Base-by-base conservation (phyloP, 495 filamentous ascomycete genomes). In the Ramalina intermedia region DNA sequence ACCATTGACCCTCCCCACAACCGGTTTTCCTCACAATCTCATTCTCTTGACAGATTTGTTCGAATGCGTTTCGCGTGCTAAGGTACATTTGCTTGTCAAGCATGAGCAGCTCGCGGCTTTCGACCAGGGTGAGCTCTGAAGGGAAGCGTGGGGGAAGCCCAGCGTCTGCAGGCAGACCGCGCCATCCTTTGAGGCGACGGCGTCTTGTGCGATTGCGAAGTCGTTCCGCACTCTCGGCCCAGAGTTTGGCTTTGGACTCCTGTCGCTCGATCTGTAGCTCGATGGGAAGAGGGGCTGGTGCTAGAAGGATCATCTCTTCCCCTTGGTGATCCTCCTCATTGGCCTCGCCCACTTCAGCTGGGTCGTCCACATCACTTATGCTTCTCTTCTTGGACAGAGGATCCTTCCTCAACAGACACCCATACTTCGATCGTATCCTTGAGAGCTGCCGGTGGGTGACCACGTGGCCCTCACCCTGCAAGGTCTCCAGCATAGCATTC, bases 111-210 rank as follows among this genome's bases (percentile, higher is more conserved):
- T 71, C 68, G 57, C 87, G 87, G 63, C 80, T 77, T 58, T 91
- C 85, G 55, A 84, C 80, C 48, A 91, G 74, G 1, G 85, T 87
- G 9, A 80, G 87, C 58, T 90, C 85, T 6, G 83, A 87, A 0
- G 82, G 82, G 58, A 83, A 89, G 41, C 85, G 77, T 37, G 84
- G 84, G 14, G 82, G 82, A 16, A 74, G 76, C 4, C 80, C 79
- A 18, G 80, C 80, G 64, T 89, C 85, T 39, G 85, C 73, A 13
- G 83, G 81, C 26, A 89, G 57, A 6, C 82, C 81, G 36, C 78
- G 81, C 74, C 76, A 86, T 9, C 74, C 76, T 49, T 76, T 73
- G 44, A 79, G 88, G 24, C 81, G 76, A 17, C 84, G 76, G 13
- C 85, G 74, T 37, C 85, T 80, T 58, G 86, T 89, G 43, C 80